phyloP scores from a whole-genome alignment of 2,329 filamentous ascomycete species.

The Gnomoniopsis smithogilvyi region DNA sequence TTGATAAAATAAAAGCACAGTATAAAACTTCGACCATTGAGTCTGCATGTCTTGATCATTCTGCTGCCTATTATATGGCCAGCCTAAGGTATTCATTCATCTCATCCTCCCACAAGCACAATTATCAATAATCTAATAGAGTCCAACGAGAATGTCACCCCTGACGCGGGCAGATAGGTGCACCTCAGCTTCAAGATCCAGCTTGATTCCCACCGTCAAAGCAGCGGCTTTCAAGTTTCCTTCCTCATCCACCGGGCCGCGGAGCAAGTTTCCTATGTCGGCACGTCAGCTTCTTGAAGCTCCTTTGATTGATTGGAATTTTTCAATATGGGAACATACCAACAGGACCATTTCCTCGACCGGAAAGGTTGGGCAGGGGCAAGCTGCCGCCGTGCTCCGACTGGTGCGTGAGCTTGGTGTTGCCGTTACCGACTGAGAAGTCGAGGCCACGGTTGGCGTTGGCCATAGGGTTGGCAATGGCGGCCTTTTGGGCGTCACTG shows the following conservation, averaged over 20 bases:
- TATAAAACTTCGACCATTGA: too few species aligned
- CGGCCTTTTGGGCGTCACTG: constrained; percentile 10
- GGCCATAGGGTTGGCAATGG: not conserved
- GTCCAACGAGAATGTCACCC: constrained; percentile 58
- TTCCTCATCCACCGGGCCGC: constrained; percentile 54
- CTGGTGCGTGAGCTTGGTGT: constrained; percentile 1
- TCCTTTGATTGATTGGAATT: too few species aligned
- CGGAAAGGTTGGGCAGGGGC: constrained; percentile 9
- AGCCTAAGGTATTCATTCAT: too few species aligned
- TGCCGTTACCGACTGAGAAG: not conserved
- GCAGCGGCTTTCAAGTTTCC: constrained; percentile 56
- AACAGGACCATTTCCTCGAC: constrained; percentile 1
- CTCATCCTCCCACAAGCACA: not conserved
- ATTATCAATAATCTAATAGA: constrained; percentile 37
- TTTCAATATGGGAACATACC: too few species aligned
- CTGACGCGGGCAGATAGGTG: constrained; percentile 57
- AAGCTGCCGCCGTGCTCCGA: not conserved
- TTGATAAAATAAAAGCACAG: too few species aligned
- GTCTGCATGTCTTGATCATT: too few species aligned
- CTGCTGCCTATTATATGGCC: too few species aligned
- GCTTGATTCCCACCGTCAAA: constrained; percentile 59
- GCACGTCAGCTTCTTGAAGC: not conserved
- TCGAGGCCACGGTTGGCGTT: constrained; percentile 1
- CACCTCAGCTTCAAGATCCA: constrained; percentile 61
- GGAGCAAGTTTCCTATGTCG: constrained; percentile 47